Conservation (phyloP, 176 grass and related monocot genomes). For the maize (Zea mays) region DNA sequence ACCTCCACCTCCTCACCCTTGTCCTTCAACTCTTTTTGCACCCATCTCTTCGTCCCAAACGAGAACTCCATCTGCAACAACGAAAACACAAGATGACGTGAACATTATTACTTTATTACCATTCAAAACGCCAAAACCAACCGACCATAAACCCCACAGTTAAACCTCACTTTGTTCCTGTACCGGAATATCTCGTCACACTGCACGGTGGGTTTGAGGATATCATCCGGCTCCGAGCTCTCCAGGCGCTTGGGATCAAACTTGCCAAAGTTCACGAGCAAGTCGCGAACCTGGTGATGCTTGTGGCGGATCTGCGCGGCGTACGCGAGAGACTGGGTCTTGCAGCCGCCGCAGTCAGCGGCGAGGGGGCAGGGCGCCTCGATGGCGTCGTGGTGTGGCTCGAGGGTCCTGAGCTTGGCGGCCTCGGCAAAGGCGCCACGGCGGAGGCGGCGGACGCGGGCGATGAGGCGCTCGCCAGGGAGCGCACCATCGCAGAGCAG, state of each 20-base stretch:
- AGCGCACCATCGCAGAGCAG: constrained; percentile 85
- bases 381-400: constrained; percentile 64
- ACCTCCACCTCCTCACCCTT: constrained; percentile 17
- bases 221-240: constrained; percentile 31
- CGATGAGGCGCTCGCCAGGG: constrained; percentile 84
- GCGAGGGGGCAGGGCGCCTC: constrained; percentile 75
- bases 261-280: constrained; percentile 79
- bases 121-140: constrained; percentile 35
- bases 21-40: constrained; percentile 50
- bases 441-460: constrained; percentile 63
- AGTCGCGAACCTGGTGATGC: constrained; percentile 69
- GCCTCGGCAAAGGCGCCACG: constrained; percentile 60
- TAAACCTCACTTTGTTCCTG: constrained; percentile 77
- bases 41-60: constrained; percentile 83
- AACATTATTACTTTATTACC: not conserved
- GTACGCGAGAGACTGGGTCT: constrained; percentile 84
- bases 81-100: not conserved
- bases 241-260: constrained; percentile 49
- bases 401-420: constrained; percentile 72
- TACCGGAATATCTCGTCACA: constrained; percentile 88
- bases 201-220: constrained; percentile 76
- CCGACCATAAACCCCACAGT: constrained; percentile 37
- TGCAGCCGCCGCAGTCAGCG: constrained; percentile 82
- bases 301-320: constrained; percentile 73
- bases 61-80: constrained; percentile 96